Percentiles rank a stretch among this genome's conserved stretches.
Evolutionary conservation across 768 basidiomycete species (phyloP).

Genomic region (Mycena epipterygia): DNA sequence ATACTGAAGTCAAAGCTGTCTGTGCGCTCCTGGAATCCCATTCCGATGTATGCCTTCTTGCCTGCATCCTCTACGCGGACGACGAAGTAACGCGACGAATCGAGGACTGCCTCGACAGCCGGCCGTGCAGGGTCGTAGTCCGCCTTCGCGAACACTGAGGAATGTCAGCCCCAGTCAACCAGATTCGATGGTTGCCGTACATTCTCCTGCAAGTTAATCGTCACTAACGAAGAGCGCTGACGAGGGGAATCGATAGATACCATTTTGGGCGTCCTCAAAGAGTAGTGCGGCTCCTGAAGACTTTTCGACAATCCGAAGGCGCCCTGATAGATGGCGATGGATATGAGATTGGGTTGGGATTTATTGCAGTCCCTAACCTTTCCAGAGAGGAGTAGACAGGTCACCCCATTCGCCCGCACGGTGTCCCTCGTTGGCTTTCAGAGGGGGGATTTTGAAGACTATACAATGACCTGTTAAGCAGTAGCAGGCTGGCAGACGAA

Average conservation of each 20-base stretch:
- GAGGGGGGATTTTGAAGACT: constrained; percentile 94
- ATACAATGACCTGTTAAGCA: constrained; percentile 29
- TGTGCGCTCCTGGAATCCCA: constrained; percentile 91
- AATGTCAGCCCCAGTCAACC: constrained; percentile 32
- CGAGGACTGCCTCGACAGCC: constrained; percentile 94
- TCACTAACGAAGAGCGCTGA: not conserved
- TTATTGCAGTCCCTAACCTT: constrained; percentile 58
- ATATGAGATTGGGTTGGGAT: constrained; percentile 3
- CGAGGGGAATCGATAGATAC: constrained; percentile 57
- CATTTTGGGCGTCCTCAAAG: constrained; percentile 86
- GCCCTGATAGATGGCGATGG: constrained; percentile 34
- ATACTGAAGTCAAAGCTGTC: constrained; percentile 95
- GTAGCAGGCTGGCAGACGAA: constrained; percentile 19
- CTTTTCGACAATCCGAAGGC: constrained; percentile 87
- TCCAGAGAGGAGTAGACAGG: constrained; percentile 88
- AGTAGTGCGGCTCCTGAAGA: constrained; percentile 75
- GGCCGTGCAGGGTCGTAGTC: constrained; percentile 85
- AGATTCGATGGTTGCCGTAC: constrained; percentile 56
- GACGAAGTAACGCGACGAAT: constrained; percentile 96
- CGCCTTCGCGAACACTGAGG: constrained; percentile 87
- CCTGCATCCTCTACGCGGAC: constrained; percentile 91
- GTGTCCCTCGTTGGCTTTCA: constrained; percentile 90
- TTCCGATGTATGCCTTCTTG: constrained; percentile 91
- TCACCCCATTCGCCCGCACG: constrained; percentile 95
- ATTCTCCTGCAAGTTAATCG: constrained; percentile 64